Evolutionary conservation across 1,284 basidiomycete genomes (phyloP), one percentile per base, ranked within the genome.

Genomic region (Leccinum glutinopallens): DNA sequence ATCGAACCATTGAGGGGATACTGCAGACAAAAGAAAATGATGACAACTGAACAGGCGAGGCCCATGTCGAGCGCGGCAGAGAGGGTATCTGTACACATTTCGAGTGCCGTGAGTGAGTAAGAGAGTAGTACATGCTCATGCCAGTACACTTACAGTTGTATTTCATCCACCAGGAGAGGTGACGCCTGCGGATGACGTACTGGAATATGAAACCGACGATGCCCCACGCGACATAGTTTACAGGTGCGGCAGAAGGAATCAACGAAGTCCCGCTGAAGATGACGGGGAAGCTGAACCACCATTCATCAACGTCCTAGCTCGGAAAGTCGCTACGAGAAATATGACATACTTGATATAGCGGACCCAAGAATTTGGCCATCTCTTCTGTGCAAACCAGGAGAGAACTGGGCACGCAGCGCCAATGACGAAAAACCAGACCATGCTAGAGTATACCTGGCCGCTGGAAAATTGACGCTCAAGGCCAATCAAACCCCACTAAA

Each of bases 361-460:
- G 59, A 81, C 70, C 71, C 77, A 76, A 32, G 76, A 76, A 70
- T 81, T 80, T 63, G 79, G 83, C 78, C 76, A 84, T 67, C 71
- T 75, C 60, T 76, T 74, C 55, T 78, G 76, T 63, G 79, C 73
- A 32, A 80, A 62, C 67, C 73, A 84, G 9, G 75, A 76, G 46
- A 75, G 65, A 46, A 84, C 58, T 1, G 86, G 86, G 37, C 76
- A 74, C 22, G 80, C 37, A 29, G 82, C 78, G 25, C 87, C 87
- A 57, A 85, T 68, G 59, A 87, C 78, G 83, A 88, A 88, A 76
- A 84, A 85, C 80, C 82, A 84, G 62, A 80, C 68, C 32, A 84
- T 73, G 68, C 67, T 5, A 29, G 75, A 2, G 58, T 74, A 74
- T 6, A 75, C 63, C 58, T 76, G 72, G 6, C 72, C 73, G 19